Base-by-base conservation (phyloP, 768 basidiomycete genomes). In the Lenzites betulinus region DNA sequence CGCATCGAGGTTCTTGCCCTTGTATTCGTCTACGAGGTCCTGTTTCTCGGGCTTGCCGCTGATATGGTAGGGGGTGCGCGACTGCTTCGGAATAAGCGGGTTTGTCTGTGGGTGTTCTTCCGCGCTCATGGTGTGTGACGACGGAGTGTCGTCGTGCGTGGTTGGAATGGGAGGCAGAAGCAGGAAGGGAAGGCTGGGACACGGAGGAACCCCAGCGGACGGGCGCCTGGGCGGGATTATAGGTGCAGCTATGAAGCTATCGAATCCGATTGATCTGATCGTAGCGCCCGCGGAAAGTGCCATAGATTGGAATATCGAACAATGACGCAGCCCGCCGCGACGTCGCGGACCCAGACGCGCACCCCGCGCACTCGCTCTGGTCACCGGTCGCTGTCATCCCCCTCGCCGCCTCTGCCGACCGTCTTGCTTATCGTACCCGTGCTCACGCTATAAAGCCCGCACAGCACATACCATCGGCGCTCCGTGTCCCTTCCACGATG, bases 1-100 rank as follows among this genome's bases (percentile, higher is more conserved):
- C 1, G 73, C 74, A 44, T 81, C 74, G 60, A 92, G 68, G 25
- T 77, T 67, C 67, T 79, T 82, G 22, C 88, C 87, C 38, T 81
- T 75, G 73, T 86, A 93, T 57, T 83, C 77, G 44, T 78, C 66
- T 26, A 79, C 70, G 22, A 90, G 74, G 11, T 71, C 76, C 55
- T 77, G 76, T 68, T 87, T 86, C 63, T 76, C 69, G 2, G 83
- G 82, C 33, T 70, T 74, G 38, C 59, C 64, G 22, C 73, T 64
- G 48, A 83, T 67, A 20, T 74, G 68, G 65, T 75, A 73, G 16
- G 81, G 78, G 0, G 84, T 85, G 41, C 65, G 71, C 13, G 81
- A 84, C 66, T 85, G 84, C 53, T 70, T 61, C 7, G 67, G 65
- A n/a, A 67, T 61, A 33, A 64, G 51, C 38, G 67, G 55, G 54